phyloP scores from a whole-genome alignment of 495 filamentous ascomycete species.

The Penicillium antarcticum region DNA sequence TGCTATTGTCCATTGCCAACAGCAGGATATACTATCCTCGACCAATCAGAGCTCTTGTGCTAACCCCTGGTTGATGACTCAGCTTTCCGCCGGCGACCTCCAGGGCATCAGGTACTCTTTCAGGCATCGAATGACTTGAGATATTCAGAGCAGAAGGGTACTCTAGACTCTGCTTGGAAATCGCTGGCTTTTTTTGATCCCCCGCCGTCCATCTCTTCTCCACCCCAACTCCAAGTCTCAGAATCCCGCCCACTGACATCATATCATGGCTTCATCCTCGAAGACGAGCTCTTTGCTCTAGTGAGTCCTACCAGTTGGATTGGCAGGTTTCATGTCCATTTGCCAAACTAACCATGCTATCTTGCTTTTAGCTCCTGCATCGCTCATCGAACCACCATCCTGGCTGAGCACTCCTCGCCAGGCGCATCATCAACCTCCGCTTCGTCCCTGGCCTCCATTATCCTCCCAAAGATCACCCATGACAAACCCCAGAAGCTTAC shows the following conservation, averaged over 20 bases:
- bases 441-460: constrained; percentile 85
- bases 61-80: no score
- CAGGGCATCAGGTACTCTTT: no score
- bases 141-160: neutral
- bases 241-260: constrained; percentile 3
- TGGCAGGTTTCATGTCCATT: no score
- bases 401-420: constrained; percentile 81
- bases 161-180: neutral
- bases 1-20: no score
- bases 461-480: constrained; percentile 94
- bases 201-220: neutral
- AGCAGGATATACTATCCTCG: no score
- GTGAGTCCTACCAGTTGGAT: constrained; percentile 42
- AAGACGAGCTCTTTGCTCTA: constrained; percentile 76
- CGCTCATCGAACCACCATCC: constrained; percentile 84
- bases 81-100: no score
- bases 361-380: constrained; percentile 70
- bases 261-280: constrained; percentile 71
- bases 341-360: no score
- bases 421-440: constrained; percentile 65
- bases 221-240: neutral
- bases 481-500: constrained; percentile 80
- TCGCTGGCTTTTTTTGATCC: neutral
- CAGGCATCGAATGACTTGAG: no score
- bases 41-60: no score